phyloP scores from a whole-genome alignment of 805 yeast species.

The Monosporozyma aquatica region DNA sequence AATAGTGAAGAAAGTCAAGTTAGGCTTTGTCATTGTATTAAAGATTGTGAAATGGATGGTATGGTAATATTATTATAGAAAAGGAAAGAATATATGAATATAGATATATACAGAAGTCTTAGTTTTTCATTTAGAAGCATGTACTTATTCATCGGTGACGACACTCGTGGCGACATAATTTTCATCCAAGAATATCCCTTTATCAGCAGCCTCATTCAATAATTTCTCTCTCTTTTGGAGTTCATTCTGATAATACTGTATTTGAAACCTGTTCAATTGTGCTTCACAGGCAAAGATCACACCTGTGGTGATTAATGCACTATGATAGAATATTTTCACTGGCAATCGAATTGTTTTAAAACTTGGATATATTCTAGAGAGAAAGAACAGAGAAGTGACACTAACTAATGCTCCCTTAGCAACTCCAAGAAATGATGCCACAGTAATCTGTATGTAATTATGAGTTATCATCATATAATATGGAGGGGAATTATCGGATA shows the following conservation, averaged over 20 bases:
- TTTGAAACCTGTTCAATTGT: slow-evolving; percentile 32
- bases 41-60: slow-evolving; percentile 18
- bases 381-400: slow-evolving; percentile 26
- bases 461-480: neutral
- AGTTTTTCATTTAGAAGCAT: neutral
- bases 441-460: slow-evolving; percentile 27
- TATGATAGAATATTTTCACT: slow-evolving; percentile 35
- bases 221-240: slow-evolving; percentile 29
- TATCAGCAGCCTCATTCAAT: slow-evolving; percentile 38
- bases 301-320: slow-evolving; percentile 35
- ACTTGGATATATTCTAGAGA: slow-evolving; percentile 30
- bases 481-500: too few species aligned
- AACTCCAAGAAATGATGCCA: slow-evolving; percentile 36
- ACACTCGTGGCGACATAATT: slow-evolving; percentile 1
- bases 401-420: slow-evolving; percentile 35
- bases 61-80: slow-evolving; percentile 19
- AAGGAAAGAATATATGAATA: neutral
- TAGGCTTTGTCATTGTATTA: slow-evolving; percentile 10
- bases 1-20: slow-evolving; percentile 15
- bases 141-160: neutral
- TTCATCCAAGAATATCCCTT: slow-evolving; percentile 36
- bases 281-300: slow-evolving; percentile 37
- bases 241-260: slow-evolving; percentile 29
- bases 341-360: slow-evolving; percentile 34
- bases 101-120: too few species aligned